phyloP scores from a whole-genome alignment of 257 asterid species.

The Scutellaria barbata region DNA sequence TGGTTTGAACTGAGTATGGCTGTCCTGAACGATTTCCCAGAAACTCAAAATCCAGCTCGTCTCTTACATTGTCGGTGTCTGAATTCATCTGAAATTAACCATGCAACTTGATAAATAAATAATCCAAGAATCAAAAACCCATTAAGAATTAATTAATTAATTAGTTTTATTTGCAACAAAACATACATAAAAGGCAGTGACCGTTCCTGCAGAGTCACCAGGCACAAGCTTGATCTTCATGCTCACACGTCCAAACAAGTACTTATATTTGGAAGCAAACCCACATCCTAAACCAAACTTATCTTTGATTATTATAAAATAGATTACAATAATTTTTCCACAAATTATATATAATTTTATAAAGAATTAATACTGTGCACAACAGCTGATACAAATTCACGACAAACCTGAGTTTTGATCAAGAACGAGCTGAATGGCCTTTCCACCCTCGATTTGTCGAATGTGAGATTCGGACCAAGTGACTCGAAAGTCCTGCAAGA shows the following conservation, averaged over 20 bases:
- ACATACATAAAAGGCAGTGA: slow-evolving; percentile 64
- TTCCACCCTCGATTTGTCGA: slow-evolving; percentile 69
- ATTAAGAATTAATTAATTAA: background rate
- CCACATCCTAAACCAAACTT: slow-evolving; percentile 46
- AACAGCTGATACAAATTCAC: no score
- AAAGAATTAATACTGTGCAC: no score
- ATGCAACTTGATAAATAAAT: background rate
- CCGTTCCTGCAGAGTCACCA: slow-evolving; percentile 71
- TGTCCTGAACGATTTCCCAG: slow-evolving; percentile 90
- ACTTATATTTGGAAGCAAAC: slow-evolving; percentile 53
- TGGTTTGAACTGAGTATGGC: slow-evolving; percentile 89
- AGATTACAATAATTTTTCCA: no score
- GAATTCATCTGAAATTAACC: slow-evolving; percentile 70
- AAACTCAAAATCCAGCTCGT: slow-evolving; percentile 92
- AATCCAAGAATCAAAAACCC: background rate
- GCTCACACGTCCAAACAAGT: slow-evolving; percentile 52
- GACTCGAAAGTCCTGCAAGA: slow-evolving; percentile 61
- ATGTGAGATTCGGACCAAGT: slow-evolving; percentile 76
- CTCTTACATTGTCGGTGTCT: slow-evolving; percentile 56
- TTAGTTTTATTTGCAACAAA: background rate
- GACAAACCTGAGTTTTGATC: slow-evolving; percentile 69
- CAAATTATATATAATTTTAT: no score
- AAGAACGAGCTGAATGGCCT: slow-evolving; percentile 73
- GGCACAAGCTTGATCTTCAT: slow-evolving; percentile 73
- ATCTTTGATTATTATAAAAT: no score